Evolutionary conservation across 768 basidiomycete species (phyloP).

Genomic region (Pleurotus platypus): DNA sequence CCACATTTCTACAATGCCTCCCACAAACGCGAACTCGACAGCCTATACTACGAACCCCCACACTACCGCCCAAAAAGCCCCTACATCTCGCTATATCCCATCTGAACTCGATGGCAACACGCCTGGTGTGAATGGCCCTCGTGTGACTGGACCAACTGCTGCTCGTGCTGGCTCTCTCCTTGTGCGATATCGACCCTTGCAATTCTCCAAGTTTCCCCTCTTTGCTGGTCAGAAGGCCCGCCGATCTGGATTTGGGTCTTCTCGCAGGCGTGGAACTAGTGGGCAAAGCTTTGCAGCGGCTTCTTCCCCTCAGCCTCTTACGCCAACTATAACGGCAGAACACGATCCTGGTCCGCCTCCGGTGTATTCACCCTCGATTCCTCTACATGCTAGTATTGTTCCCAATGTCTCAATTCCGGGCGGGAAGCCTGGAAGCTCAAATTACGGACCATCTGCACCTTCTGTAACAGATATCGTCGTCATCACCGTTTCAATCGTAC

Average conservation of each 20-base stretch:
- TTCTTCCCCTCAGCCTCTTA: neutral
- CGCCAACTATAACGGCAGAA: conserved; percentile 1
- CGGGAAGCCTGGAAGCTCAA: neutral
- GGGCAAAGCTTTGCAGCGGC: too few relatives aligned
- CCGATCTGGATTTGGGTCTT: neutral
- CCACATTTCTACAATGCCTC: neutral
- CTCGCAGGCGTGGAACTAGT: too few relatives aligned
- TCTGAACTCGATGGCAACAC: too few relatives aligned
- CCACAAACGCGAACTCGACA: neutral
- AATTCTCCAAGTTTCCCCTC: neutral
- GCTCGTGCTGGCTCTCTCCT: neutral
- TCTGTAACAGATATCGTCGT: neutral
- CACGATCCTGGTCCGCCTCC: conserved; percentile 2
- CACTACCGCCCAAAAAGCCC: neutral
- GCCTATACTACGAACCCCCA: neutral
- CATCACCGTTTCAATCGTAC: neutral
- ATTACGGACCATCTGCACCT: neutral
- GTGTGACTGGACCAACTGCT: neutral
- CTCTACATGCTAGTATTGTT: conserved; percentile 18
- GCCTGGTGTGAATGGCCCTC: neutral
- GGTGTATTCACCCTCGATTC: conserved; percentile 10
- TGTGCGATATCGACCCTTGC: neutral
- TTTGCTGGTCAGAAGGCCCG: neutral
- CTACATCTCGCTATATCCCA: too few relatives aligned
- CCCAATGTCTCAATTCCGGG: conserved; percentile 6